These are phyloP conservation scores for Solanum hybrid DNA, from an alignment of 305 asterid species.

Conservation along the genomic window DNA sequence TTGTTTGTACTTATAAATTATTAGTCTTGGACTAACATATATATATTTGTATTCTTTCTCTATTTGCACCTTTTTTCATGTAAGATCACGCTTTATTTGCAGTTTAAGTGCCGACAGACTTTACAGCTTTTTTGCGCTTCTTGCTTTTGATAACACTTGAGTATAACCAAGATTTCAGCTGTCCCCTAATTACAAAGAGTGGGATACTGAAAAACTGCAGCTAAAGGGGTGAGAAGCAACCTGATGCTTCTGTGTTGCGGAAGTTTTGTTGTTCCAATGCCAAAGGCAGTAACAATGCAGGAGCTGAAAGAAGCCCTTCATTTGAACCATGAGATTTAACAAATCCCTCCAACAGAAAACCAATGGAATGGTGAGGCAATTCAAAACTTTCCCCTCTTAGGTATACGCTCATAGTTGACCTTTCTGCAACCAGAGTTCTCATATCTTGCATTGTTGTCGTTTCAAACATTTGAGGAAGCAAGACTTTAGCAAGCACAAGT, in stretches of 20 bases:
- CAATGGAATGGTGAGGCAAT: conserved; percentile 62
- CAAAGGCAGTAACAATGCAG: conserved; percentile 49
- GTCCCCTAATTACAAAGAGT: neutral
- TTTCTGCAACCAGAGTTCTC: conserved; percentile 63
- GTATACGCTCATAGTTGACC: conserved; percentile 58
- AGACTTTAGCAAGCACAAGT: conserved; percentile 59
- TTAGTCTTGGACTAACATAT: neutral
- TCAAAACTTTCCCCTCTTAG: conserved; percentile 78
- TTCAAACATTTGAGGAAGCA: conserved; percentile 79
- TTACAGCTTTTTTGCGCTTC: neutral
- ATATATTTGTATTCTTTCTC: neutral
- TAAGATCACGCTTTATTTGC: neutral
- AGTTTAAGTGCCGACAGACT: neutral
- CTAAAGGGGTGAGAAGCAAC: conserved; percentile 22
- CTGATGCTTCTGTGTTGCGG: conserved; percentile 42
- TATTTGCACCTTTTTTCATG: neutral
- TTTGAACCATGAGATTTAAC: conserved; percentile 51
- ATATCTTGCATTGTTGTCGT: conserved; percentile 74
- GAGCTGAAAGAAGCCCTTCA: conserved; percentile 58
- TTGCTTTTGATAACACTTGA: neutral
- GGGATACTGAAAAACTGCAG: neutral
- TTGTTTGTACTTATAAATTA: neutral
- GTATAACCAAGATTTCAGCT: neutral
- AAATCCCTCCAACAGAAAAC: conserved; percentile 82
- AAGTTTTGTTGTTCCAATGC: conserved; percentile 49